phyloP scores from a whole-genome alignment of 2,329 filamentous ascomycete species.

The Geosmithia morbida region DNA sequence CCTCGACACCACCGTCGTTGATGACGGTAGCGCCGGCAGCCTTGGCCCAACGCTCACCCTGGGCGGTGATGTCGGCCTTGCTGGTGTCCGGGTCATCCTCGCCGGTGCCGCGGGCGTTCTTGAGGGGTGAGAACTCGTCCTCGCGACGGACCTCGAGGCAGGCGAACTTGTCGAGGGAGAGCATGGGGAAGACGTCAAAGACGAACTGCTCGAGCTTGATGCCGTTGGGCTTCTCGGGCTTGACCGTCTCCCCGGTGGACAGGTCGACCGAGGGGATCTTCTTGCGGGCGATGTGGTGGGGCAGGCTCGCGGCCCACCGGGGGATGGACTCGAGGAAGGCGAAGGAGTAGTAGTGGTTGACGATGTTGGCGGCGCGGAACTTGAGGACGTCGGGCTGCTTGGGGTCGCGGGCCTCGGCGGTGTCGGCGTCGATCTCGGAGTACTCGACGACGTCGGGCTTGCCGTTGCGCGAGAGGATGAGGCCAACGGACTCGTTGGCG shows the following conservation, averaged over 20 bases:
- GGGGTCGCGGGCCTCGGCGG: slow-evolving; percentile 77
- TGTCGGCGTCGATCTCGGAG: slow-evolving; percentile 83
- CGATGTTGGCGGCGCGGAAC: slow-evolving; percentile 96
- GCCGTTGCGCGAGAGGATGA: slow-evolving; percentile 91
- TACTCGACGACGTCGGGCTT: slow-evolving; percentile 97
- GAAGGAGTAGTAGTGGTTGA: slow-evolving; percentile 99
- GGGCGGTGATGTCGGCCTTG: slow-evolving; percentile 75
- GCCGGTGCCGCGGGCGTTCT: slow-evolving; percentile 74
- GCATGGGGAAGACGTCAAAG: slow-evolving; percentile 92
- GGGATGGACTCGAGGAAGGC: slow-evolving; percentile 84
- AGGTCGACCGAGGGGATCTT: slow-evolving; percentile 86
- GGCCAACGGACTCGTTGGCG: slow-evolving; percentile 86
- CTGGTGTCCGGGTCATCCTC: slow-evolving; percentile 94
- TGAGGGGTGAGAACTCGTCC: slow-evolving; percentile 95
- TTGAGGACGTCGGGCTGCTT: slow-evolving; percentile 73
- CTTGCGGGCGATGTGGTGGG: slow-evolving; percentile 94
- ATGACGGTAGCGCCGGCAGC: slow-evolving; percentile 63
- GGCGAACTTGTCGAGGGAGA: slow-evolving; percentile 77
- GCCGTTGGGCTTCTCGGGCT: slow-evolving; percentile 89
- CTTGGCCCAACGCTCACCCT: slow-evolving; percentile 77
- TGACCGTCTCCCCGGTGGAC: slow-evolving; percentile 63
- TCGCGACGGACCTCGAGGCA: slow-evolving; percentile 92
- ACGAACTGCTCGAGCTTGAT: slow-evolving; percentile 99
- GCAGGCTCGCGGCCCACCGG: slow-evolving; percentile 69
- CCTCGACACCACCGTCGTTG: slow-evolving; percentile 62